These are phyloP conservation scores for Fusarium nygamai DNA, from an alignment of 2,329 filamentous ascomycete species.

Conservation along the genomic window DNA sequence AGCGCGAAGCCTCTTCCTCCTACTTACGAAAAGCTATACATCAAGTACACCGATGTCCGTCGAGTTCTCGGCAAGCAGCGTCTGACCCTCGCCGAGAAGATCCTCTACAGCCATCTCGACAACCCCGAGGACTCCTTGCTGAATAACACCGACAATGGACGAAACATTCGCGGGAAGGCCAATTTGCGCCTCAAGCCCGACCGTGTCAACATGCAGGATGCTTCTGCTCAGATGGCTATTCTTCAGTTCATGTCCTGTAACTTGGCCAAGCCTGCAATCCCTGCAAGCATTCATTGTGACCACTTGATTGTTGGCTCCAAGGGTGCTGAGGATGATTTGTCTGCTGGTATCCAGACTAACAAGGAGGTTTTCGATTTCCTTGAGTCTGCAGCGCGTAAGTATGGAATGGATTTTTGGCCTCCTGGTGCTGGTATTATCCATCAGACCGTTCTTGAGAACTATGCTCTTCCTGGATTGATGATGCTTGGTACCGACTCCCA, in stretches of 20 bases:
- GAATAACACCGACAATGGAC: constrained; percentile 83
- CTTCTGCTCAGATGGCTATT: constrained; percentile 97
- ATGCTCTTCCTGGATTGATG: constrained; percentile 96
- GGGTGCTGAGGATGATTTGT: constrained; percentile 86
- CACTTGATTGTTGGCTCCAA: constrained; percentile 97
- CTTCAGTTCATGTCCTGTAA: constrained; percentile 99
- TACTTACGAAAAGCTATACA: constrained; percentile 84
- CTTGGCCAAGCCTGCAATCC: constrained; percentile 87
- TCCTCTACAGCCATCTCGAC: constrained; percentile 94
- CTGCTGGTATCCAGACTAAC: constrained; percentile 87
- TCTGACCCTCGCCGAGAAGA: constrained; percentile 96
- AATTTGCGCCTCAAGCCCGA: constrained; percentile 98
- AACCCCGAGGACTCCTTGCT: constrained; percentile 89
- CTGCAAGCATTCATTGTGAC: constrained; percentile 98
- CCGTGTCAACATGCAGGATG: constrained; percentile 98
- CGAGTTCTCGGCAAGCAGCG: constrained; percentile 73
- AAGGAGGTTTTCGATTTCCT: constrained; percentile 98
- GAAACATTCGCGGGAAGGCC: constrained; percentile 83
- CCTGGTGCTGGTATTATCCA: constrained; percentile 96
- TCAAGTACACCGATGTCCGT: constrained; percentile 78
- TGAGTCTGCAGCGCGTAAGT: constrained; percentile 89
- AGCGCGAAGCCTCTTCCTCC: constrained; percentile 63
- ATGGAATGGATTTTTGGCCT: constrained; percentile 96
- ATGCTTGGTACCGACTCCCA: constrained; percentile 99
- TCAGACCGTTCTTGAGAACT: constrained; percentile 98